Conservation (phyloP, 2,329 filamentous ascomycete genomes). For the Aspergillus fumigatiaffinis region DNA sequence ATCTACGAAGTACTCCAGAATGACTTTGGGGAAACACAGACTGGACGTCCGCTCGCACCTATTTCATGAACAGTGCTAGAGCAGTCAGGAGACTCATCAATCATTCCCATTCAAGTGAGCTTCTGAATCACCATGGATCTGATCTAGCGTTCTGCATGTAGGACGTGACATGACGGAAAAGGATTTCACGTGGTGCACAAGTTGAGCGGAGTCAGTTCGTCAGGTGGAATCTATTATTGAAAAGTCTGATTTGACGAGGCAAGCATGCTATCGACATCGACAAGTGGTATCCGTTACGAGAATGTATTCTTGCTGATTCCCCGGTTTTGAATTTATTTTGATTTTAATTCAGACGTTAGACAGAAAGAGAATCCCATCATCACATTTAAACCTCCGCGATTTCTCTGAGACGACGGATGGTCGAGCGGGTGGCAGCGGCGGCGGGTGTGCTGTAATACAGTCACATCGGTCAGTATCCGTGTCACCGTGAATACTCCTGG, state of each 20-base stretch:
- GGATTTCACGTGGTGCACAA: slow-evolving; percentile 1
- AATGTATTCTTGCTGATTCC: slow-evolving; percentile 20
- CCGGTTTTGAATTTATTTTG: slow-evolving; percentile 34
- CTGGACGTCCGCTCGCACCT: background rate
- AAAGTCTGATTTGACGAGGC: slow-evolving; percentile 10
- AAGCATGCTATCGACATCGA: slow-evolving; percentile 19
- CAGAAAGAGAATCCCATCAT: slow-evolving; percentile 33
- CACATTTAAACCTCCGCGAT: slow-evolving; percentile 75
- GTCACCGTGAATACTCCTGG: background rate
- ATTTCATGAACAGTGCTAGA: background rate
- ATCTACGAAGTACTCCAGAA: background rate
- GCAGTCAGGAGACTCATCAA: background rate
- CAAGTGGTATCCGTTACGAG: slow-evolving; percentile 18
- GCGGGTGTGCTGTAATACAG: slow-evolving; percentile 68
- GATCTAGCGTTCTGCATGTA: background rate
- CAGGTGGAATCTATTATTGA: slow-evolving; percentile 21
- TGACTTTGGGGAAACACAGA: background rate
- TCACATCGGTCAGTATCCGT: slow-evolving; percentile 11
- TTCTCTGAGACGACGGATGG: slow-evolving; percentile 93
- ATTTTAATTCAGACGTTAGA: slow-evolving; percentile 37
- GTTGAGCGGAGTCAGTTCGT: slow-evolving; percentile 12
- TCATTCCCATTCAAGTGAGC: background rate
- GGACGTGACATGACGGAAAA: background rate
- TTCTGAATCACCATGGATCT: background rate
- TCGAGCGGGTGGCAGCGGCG: slow-evolving; percentile 90